phyloP scores from a whole-genome alignment of 495 filamentous ascomycete species.

The Trichoderma asperelloides region DNA sequence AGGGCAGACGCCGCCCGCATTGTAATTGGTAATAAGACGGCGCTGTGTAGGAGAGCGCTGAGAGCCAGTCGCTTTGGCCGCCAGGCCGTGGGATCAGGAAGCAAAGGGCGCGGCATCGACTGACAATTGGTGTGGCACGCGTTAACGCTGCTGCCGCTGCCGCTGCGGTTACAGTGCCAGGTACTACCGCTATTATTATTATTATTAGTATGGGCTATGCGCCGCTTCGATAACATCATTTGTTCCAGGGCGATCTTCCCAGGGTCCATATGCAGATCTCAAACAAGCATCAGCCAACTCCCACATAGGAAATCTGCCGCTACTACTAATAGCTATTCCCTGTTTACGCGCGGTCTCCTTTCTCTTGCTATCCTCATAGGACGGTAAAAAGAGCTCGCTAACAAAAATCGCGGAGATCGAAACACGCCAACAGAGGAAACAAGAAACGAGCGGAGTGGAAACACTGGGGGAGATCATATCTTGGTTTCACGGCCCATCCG shows the following conservation, averaged over 20 bases:
- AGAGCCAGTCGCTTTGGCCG: too few species aligned
- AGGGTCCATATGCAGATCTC: not conserved
- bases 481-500: constrained; percentile 6
- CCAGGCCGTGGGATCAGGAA: too few species aligned
- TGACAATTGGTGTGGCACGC: too few species aligned
- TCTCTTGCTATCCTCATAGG: not conserved
- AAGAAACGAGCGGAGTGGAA: not conserved
- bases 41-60: too few species aligned
- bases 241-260: not conserved
- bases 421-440: not conserved
- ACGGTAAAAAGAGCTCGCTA: not conserved
- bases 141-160: too few species aligned
- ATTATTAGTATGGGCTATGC: not conserved
- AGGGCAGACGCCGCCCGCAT: not conserved
- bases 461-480: not conserved
- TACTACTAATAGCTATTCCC: not conserved
- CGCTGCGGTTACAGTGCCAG: too few species aligned
- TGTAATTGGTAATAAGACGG: not conserved
- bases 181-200: not conserved
- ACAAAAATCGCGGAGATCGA: not conserved
- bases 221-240: not conserved
- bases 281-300: not conserved
- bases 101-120: too few species aligned
- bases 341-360: not conserved
- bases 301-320: too few species aligned